These are phyloP conservation scores for Rhynchospora tenuis DNA, from an alignment of 176 grass and related monocot species.

Conservation along the genomic window DNA sequence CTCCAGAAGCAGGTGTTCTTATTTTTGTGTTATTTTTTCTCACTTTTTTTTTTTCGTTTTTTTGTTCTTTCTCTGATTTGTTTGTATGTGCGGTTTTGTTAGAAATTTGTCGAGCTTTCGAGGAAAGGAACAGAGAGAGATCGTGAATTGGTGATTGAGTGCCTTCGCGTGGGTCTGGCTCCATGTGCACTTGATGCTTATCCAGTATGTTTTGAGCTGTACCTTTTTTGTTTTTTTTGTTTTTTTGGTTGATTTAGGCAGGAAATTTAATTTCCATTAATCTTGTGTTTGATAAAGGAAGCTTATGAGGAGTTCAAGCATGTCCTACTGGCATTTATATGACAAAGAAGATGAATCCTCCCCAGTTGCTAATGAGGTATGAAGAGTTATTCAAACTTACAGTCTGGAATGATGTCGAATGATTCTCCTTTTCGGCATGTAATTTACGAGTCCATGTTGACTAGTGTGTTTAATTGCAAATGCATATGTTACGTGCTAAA, in stretches of 20 bases:
- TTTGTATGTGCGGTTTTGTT: constrained; percentile 4
- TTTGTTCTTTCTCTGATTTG: background rate
- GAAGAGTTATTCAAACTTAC: background rate
- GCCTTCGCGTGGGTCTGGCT: constrained; percentile 67
- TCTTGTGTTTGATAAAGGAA: constrained; percentile 48
- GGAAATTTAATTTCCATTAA: background rate
- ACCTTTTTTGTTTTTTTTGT: background rate
- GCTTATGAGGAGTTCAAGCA: constrained; percentile 99
- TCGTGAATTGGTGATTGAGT: constrained; percentile 56
- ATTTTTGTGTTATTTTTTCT: background rate
- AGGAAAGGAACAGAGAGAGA: constrained; percentile 65
- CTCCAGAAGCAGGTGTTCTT: constrained; percentile 75
- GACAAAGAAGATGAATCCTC: constrained; percentile 85
- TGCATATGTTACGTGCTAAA: background rate
- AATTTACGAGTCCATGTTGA: background rate
- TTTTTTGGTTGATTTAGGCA: background rate
- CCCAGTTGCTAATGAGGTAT: constrained; percentile 85
- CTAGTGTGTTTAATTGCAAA: background rate
- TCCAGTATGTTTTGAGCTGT: constrained; percentile 46
- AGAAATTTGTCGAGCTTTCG: constrained; percentile 92
- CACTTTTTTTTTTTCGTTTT: background rate
- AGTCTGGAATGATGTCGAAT: background rate
- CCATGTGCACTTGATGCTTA: constrained; percentile 96
- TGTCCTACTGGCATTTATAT: constrained; percentile 89
- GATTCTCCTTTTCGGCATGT: background rate